A percentile compares a stretch with the other conserved stretches of the same genome.
These are phyloP conservation scores for Neurospora crassa DNA, from an alignment of 2,329 filamentous ascomycete genomes.

Conservation along the genomic window DNA sequence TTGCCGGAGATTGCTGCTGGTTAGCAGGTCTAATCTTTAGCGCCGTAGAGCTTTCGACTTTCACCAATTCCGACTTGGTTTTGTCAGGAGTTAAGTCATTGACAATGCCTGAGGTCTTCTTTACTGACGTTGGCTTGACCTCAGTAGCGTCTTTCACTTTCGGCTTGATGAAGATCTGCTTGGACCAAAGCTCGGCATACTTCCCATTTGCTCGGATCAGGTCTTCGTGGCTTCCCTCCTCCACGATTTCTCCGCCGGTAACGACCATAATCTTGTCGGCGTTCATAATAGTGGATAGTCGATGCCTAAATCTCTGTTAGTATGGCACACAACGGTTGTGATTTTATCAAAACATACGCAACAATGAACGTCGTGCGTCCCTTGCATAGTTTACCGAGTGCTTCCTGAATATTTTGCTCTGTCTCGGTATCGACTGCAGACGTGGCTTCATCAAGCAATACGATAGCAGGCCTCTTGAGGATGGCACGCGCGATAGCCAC, in stretches of 20 bases:
- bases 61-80: slow-evolving; percentile 25
- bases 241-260: slow-evolving; percentile 50
- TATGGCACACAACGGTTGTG: slow-evolving; percentile 1
- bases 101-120: slow-evolving; percentile 20
- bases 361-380: slow-evolving; percentile 59
- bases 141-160: slow-evolving; percentile 28
- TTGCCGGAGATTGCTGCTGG: neutral
- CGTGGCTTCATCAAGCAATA: slow-evolving; percentile 71
- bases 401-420: slow-evolving; percentile 56
- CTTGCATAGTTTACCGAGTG: slow-evolving; percentile 46
- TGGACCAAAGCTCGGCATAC: slow-evolving; percentile 57
- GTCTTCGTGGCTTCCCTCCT: slow-evolving; percentile 51
- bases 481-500: slow-evolving; percentile 63
- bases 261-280: slow-evolving; percentile 60
- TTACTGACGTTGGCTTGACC: slow-evolving; percentile 11
- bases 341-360: slow-evolving; percentile 35
- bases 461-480: slow-evolving; percentile 63
- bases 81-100: slow-evolving; percentile 29
- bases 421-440: slow-evolving; percentile 66
- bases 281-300: slow-evolving; percentile 62
- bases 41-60: slow-evolving; percentile 20
- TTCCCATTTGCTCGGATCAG: slow-evolving; percentile 48
- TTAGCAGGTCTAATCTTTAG: slow-evolving; percentile 4
- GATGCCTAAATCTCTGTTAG: slow-evolving; percentile 37
- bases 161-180: slow-evolving; percentile 46